A percentile compares a stretch with the other conserved stretches of the same genome.
phyloP scores from a whole-genome alignment of 192 early-diverging fungal genomes.

The Linnemannia schmuckeri region DNA sequence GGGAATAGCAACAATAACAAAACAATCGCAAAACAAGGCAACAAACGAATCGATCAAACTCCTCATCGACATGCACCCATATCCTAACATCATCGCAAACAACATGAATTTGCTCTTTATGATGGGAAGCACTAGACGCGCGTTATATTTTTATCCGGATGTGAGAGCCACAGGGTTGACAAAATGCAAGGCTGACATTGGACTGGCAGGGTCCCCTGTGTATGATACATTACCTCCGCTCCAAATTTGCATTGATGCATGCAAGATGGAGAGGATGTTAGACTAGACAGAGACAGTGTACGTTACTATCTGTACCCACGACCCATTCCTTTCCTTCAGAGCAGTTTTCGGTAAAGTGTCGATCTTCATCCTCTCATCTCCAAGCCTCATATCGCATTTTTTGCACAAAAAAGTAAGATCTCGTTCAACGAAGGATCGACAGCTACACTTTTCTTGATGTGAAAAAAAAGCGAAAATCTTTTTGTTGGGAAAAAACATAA shows the following conservation, averaged over 20 bases:
- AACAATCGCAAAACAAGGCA: too few relatives aligned
- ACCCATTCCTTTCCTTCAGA: too few relatives aligned
- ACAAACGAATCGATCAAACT: neutral
- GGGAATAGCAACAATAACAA: neutral
- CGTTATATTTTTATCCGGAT: neutral
- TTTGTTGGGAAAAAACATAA: neutral
- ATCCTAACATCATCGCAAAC: too few relatives aligned
- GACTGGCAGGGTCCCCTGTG: neutral
- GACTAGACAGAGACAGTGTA: too few relatives aligned
- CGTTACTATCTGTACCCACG: too few relatives aligned
- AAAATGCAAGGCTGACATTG: neutral
- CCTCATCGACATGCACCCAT: neutral
- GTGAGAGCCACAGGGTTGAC: neutral
- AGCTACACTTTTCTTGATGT: neutral
- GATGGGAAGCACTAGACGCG: neutral
- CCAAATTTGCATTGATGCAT: neutral
- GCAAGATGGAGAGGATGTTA: neutral
- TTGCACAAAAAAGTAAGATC: too few relatives aligned
- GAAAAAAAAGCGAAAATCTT: neutral
- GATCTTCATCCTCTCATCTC: neutral
- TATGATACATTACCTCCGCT: neutral
- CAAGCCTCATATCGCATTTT: neutral
- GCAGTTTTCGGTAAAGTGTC: neutral
- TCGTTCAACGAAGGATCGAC: too few relatives aligned
- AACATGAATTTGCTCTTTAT: too few relatives aligned